Conservation (phyloP, 108 stramenopile genomes). For the Chaetoceros tenuissimus region DNA sequence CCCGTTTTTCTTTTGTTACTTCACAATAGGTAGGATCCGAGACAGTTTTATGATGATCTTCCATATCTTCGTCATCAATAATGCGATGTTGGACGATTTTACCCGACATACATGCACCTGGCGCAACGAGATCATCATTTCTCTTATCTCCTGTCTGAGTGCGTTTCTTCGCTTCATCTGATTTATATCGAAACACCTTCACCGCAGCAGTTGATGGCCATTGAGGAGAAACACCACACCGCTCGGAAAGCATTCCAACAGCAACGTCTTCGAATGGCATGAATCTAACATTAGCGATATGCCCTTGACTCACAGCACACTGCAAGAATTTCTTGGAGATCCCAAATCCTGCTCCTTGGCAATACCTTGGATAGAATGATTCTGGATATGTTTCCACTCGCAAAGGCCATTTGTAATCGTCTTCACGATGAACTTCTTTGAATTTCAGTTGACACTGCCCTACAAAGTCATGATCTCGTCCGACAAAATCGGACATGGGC, state of each 20-base stretch:
- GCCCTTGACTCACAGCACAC: constrained; percentile 5
- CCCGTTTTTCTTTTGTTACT: neutral
- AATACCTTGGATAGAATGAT: constrained; percentile 15
- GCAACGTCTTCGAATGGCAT: constrained; percentile 31
- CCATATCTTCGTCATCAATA: neutral
- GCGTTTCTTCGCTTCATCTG: neutral
- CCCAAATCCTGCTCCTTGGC: constrained; percentile 24
- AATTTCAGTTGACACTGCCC: constrained; percentile 2
- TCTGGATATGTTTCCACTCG: constrained; percentile 10
- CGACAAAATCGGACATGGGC: neutral
- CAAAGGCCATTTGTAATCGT: constrained; percentile 13
- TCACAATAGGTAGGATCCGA: neutral
- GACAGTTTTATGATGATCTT: neutral
- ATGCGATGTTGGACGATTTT: neutral
- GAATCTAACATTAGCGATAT: constrained; percentile 3
- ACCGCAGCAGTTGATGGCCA: neutral
- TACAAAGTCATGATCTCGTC: neutral
- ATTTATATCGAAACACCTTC: neutral
- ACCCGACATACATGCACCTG: neutral
- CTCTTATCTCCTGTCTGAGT: neutral
- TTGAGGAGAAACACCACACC: constrained; percentile 4
- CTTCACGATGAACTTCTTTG: neutral
- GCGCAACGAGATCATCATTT: neutral
- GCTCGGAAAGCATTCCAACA: constrained; percentile 15
- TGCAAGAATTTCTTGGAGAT: constrained; percentile 7